phyloP scores from a whole-genome alignment of 1,284 basidiomycete genomes.

The Microbotryum intermedium region DNA sequence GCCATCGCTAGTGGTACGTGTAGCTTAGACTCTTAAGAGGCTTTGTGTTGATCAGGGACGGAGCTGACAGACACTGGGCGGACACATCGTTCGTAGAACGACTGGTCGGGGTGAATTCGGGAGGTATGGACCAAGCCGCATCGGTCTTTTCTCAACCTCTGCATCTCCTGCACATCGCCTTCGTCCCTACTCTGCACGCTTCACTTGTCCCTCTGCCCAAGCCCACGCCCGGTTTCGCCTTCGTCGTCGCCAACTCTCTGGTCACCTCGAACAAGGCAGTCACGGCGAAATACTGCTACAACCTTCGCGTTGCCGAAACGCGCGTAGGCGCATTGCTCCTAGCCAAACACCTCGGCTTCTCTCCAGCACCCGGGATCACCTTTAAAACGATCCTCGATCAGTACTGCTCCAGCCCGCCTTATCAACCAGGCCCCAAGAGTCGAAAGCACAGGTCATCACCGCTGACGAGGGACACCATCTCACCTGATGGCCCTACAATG shows the following conservation, averaged over 20 bases:
- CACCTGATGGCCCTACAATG: conserved; percentile 11
- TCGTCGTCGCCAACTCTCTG: conserved; percentile 76
- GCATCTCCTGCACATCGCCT: conserved; percentile 40
- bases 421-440: conserved; percentile 13
- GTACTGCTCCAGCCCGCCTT: conserved; percentile 17
- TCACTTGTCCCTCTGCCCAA: conserved; percentile 50
- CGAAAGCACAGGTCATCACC: not conserved
- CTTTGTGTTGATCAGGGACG: not conserved
- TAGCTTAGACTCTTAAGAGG: not conserved
- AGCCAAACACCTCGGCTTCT: conserved; percentile 38
- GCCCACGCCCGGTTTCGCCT: conserved; percentile 42
- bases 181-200: conserved; percentile 64
- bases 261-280: conserved; percentile 63
- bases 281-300: conserved; percentile 67
- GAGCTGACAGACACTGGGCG: not conserved
- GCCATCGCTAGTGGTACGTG: conserved; percentile 58
- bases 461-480: conserved; percentile 2
- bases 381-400: conserved; percentile 19
- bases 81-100: conserved; percentile 47
- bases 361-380: conserved; percentile 8
- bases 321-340: conserved; percentile 67
- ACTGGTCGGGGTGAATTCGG: conserved; percentile 50
- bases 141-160: conserved; percentile 29
- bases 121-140: conserved; percentile 41
- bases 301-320: conserved; percentile 73